Conservation (phyloP, 371 early-diverging fungal genomes). For the Actinomucor elegans region DNA sequence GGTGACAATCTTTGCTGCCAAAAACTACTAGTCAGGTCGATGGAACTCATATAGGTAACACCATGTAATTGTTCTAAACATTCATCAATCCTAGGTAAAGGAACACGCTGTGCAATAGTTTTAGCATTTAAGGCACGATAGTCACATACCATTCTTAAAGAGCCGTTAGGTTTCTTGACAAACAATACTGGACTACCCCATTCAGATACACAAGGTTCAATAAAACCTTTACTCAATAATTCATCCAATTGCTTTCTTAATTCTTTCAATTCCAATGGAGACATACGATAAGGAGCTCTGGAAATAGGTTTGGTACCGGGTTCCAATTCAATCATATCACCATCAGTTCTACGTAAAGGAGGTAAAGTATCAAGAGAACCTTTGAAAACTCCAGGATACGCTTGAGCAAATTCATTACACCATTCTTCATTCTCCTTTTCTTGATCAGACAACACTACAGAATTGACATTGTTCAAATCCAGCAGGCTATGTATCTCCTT, state of each 20-base stretch:
- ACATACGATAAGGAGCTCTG: constrained; percentile 26
- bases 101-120: constrained; percentile 18
- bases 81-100: background rate
- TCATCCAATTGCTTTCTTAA: constrained; percentile 39
- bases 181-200: constrained; percentile 52
- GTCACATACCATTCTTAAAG: constrained; percentile 38
- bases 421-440: background rate
- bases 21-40: constrained; percentile 40
- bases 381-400: background rate
- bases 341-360: constrained; percentile 3
- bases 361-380: constrained; percentile 1
- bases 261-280: constrained; percentile 29
- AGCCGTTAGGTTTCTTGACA: constrained; percentile 53
- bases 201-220: constrained; percentile 41
- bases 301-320: constrained; percentile 12
- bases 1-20: constrained; percentile 25
- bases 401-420: background rate
- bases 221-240: constrained; percentile 33
- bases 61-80: background rate
- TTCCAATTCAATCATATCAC: constrained; percentile 21
- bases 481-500: background rate
- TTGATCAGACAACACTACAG: background rate
- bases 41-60: constrained; percentile 7
- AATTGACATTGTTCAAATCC: background rate
- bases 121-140: constrained; percentile 52